A percentile compares a stretch with the other conserved stretches of the same genome.
These are phyloP conservation scores for Ascochyta pisi DNA, from an alignment of 2,329 filamentous ascomycete genomes.

Conservation along the genomic window DNA sequence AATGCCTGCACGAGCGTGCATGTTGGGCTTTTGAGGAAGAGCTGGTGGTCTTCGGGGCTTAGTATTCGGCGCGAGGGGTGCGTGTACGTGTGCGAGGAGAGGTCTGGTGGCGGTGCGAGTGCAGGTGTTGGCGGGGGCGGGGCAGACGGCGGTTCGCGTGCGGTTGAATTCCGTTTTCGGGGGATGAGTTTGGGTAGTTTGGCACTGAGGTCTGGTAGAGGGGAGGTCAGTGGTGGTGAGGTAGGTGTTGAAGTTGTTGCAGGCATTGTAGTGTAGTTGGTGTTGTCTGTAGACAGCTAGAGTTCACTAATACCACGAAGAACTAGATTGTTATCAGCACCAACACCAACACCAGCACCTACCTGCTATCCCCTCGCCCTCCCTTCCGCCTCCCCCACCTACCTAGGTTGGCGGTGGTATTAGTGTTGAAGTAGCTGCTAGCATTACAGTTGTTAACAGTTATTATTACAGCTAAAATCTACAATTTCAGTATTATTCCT, in stretches of 20 bases:
- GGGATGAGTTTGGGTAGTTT: conserved; percentile 47
- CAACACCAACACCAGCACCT: too few species aligned
- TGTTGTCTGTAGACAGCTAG: neutral
- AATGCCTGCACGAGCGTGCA: conserved; percentile 81
- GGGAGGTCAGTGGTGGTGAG: neutral
- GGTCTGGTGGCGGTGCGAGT: conserved; percentile 71
- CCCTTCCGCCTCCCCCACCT: too few species aligned
- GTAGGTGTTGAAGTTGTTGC: conserved; percentile 1
- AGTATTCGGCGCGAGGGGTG: conserved; percentile 80
- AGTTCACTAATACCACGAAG: too few species aligned
- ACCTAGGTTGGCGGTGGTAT: neutral
- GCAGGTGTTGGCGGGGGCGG: conserved; percentile 78
- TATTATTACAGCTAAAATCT: too few species aligned
- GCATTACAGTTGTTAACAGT: conserved; percentile 15
- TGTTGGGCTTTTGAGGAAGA: conserved; percentile 80
- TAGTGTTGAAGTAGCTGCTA: conserved; percentile 5
- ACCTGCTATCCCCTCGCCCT: too few species aligned
- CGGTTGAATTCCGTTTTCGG: conserved; percentile 36
- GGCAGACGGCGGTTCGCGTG: conserved; percentile 35
- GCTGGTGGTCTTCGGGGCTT: conserved; percentile 77
- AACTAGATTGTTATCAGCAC: too few species aligned
- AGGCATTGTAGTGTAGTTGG: conserved; percentile 21
- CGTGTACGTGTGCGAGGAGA: conserved; percentile 66
- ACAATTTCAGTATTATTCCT: too few species aligned
- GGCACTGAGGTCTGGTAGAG: conserved; percentile 34